phyloP scores from a whole-genome alignment of 2,329 filamentous ascomycete species.

The Diaporthe vexans region DNA sequence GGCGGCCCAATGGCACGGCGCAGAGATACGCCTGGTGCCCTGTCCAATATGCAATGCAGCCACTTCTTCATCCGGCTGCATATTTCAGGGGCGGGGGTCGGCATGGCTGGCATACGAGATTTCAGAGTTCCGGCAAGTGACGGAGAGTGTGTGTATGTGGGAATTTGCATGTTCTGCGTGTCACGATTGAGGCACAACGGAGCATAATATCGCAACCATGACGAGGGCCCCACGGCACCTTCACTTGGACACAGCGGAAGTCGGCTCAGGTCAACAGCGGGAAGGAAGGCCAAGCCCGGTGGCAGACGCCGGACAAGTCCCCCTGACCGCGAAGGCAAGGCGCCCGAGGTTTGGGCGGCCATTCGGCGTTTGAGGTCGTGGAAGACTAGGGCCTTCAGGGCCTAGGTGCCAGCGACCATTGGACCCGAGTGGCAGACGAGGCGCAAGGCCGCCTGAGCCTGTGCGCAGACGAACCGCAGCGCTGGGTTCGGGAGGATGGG shows the following conservation, averaged over 20 bases:
- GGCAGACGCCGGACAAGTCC: neutral
- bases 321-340: neutral
- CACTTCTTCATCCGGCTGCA: constrained; percentile 18
- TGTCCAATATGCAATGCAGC: constrained; percentile 17
- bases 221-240: neutral
- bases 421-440: neutral
- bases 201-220: neutral
- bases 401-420: constrained; percentile 31
- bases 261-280: neutral
- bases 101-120: constrained; percentile 1
- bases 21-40: neutral
- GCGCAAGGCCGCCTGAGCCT: constrained; percentile 17
- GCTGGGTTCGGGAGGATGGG: neutral
- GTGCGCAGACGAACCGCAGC: constrained; percentile 15
- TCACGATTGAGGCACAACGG: neutral
- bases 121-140: constrained; percentile 35
- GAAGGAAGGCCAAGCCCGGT: neutral
- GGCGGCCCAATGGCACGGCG: constrained; percentile 27
- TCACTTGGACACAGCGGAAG: neutral
- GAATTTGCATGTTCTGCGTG: neutral
- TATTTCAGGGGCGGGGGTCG: constrained; percentile 12
- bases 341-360: neutral
- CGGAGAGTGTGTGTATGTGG: neutral
- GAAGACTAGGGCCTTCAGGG: constrained; percentile 21
- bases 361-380: constrained; percentile 4